phyloP scores from a whole-genome alignment of 2,329 filamentous ascomycete genomes.

The Talaromyces sp. region DNA sequence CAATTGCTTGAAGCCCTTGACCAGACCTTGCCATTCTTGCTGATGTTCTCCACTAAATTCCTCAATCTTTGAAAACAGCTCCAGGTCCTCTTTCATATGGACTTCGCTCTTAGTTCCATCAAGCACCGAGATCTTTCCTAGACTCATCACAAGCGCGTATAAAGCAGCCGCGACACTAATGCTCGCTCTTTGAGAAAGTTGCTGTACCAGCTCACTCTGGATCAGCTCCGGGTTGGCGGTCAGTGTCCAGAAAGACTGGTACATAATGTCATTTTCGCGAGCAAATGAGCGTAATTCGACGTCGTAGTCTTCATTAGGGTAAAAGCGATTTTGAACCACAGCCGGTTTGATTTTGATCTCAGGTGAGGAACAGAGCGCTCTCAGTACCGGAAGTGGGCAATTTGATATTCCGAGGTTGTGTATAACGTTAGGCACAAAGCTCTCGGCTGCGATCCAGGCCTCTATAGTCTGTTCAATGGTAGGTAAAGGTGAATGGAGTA shows the following conservation, averaged over 20 bases:
- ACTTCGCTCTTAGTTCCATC: conserved; percentile 55
- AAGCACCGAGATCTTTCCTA: conserved; percentile 50
- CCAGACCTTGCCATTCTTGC: conserved; percentile 49
- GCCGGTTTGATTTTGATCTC: conserved; percentile 51
- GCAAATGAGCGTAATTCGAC: conserved; percentile 57
- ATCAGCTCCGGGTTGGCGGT: conserved; percentile 56
- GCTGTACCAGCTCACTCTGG: conserved; percentile 46
- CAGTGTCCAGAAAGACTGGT: conserved; percentile 61
- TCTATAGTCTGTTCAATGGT: conserved; percentile 54
- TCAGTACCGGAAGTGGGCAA: conserved; percentile 57
- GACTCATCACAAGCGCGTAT: conserved; percentile 55
- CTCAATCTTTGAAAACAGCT: conserved; percentile 41
- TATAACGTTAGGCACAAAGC: conserved; percentile 63
- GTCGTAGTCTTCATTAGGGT: conserved; percentile 59
- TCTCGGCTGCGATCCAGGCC: conserved; percentile 65
- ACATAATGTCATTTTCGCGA: conserved; percentile 50
- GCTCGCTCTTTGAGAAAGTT: conserved; percentile 45
- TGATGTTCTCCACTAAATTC: conserved; percentile 47
- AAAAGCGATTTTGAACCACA: conserved; percentile 75
- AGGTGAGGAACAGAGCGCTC: conserved; percentile 46
- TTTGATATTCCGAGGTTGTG: conserved; percentile 74
- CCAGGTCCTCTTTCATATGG: conserved; percentile 54
- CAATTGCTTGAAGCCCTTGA: conserved; percentile 48
- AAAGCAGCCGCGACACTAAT: conserved; percentile 50
- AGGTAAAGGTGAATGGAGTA: conserved; percentile 58